Evolutionary conservation across 2,329 filamentous ascomycete species (phyloP), one percentile per base, ranked within the genome.

Genomic region (Zymoseptoria pseudotritici): DNA sequence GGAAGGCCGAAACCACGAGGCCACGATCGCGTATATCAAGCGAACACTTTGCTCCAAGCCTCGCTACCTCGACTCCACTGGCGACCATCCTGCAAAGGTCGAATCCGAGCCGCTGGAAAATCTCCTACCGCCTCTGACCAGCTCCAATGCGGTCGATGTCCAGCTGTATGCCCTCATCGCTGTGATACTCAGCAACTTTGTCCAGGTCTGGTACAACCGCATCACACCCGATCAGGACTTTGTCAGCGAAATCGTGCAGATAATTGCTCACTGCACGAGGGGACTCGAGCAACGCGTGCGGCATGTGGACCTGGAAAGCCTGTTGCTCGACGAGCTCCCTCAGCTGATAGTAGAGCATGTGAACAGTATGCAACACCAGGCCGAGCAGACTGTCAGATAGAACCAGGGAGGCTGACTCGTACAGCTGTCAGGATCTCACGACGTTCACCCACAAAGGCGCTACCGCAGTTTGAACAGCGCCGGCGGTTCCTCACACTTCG

Each of bases 151-250:
- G 67, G 85, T 97, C 61, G 94, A 99, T 74, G 78, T 95, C 59
- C 89, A 99, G 76, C 82, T 99, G 4, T 99, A 97, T 73, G 93
- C 90, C 26, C 83, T 97, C 61, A 86, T 99, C 62, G 89, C 94
- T 56, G 88, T 97, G 61, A 86, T 97, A 63, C 81, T 97, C 68
- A 86, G 89, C 70, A 91, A 97, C 65, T 96, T 91, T 73, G 89
- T 99, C 46, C 87, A 94, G 73, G 86, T 85, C 31, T 99, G 94
- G 94, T 99, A 99, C 78, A 82, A 81, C 65, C 93, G 88, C 74
- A 94, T 99, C 73, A 97, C 93, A 1, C 85, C 91, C 3, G 93
- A 99, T 75, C 89, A 92, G 72, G 82, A 85, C 11, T 95, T 99
- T 71, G 86, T 94, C 61, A 87, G 88, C 66, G 92, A 97, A 77